Conservation (phyloP, 192 early-diverging fungal genomes). For the Lobosporangium transversale region DNA sequence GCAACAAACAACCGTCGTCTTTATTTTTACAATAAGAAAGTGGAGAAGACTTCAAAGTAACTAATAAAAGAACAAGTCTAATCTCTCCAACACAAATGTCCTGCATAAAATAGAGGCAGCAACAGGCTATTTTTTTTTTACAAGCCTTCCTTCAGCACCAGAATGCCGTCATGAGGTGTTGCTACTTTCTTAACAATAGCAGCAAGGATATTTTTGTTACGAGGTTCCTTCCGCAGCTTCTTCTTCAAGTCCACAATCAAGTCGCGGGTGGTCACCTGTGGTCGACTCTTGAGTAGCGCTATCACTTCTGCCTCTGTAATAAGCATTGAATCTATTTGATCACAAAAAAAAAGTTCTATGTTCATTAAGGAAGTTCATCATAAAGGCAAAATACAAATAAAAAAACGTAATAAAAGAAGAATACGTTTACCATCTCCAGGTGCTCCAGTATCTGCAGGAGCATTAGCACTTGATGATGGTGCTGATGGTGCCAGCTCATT, state of each 20-base stretch:
- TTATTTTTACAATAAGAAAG: neutral
- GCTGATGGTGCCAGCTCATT: constrained; percentile 1
- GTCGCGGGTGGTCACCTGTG: constrained; percentile 69
- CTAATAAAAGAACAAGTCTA: too few relatives aligned
- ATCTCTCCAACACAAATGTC: too few relatives aligned
- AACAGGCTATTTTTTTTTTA: constrained; percentile 2
- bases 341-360: neutral
- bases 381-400: neutral
- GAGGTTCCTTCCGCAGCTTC: constrained; percentile 64
- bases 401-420: neutral
- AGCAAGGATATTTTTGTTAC: constrained; percentile 58
- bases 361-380: neutral
- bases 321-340: constrained; percentile 45
- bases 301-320: constrained; percentile 79
- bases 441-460: neutral
- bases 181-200: constrained; percentile 60
- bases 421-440: constrained; percentile 19
- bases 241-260: constrained; percentile 69
- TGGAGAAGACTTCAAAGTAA: too few relatives aligned
- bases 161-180: constrained; percentile 19
- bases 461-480: neutral
- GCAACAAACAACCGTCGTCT: neutral
- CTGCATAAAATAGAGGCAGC: too few relatives aligned
- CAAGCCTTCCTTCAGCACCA: constrained; percentile 28
- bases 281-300: constrained; percentile 62